These are phyloP conservation scores for Diaporthe nobilis DNA, from an alignment of 2,329 filamentous ascomycete species.

Conservation along the genomic window DNA sequence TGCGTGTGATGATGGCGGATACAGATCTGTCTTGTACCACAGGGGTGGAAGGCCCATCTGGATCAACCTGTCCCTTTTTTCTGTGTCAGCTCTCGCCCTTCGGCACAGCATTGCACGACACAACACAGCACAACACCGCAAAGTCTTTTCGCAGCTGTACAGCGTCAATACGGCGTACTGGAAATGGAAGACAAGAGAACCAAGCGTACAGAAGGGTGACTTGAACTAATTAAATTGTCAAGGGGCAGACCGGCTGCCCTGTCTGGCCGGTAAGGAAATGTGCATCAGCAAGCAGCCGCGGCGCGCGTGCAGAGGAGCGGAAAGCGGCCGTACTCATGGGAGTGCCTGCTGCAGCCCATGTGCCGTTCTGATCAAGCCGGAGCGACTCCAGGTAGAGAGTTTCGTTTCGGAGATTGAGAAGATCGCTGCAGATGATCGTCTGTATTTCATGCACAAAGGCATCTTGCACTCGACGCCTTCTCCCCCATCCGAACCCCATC, in stretches of 20 bases:
- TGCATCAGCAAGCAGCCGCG: conserved; percentile 7
- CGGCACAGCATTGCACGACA: neutral
- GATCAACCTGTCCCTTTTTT: neutral
- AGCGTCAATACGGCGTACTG: neutral
- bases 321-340: conserved; percentile 16
- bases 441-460: conserved; percentile 17
- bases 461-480: conserved; percentile 1
- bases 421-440: neutral
- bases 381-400: neutral
- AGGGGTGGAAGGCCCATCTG: conserved; percentile 4
- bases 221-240: neutral
- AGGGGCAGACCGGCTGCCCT: neutral
- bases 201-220: neutral
- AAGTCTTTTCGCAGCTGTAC: neutral
- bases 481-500: conserved; percentile 17
- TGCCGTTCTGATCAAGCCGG: neutral
- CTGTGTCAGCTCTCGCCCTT: conserved; percentile 2
- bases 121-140: neutral
- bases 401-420: conserved; percentile 6
- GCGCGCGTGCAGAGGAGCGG: conserved; percentile 7
- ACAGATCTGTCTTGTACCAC: conserved; percentile 19
- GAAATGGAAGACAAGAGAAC: too few relatives aligned
- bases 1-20: neutral
- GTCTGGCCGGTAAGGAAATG: conserved; percentile 13
- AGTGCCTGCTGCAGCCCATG: conserved; percentile 2